Conservation (phyloP, 1,139 yeast species). For the Yamadazyma spencermartinsiae region DNA sequence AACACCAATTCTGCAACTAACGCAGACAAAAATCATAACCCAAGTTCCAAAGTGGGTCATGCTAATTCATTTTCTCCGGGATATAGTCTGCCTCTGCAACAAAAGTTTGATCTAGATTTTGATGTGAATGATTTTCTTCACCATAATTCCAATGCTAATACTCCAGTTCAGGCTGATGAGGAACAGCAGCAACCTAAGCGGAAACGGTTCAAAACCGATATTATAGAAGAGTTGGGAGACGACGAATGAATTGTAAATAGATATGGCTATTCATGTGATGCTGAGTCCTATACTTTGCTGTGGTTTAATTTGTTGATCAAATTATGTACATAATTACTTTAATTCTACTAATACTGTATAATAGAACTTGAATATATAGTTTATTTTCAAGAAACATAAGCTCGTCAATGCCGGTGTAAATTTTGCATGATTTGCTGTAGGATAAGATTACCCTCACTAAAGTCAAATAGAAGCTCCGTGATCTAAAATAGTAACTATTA, state of each 20-base stretch:
- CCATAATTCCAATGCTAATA: slow-evolving; percentile 11
- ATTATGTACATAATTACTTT: not conserved
- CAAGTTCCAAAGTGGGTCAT: slow-evolving; percentile 2
- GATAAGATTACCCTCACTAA: too few species aligned
- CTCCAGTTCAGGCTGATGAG: slow-evolving; percentile 19
- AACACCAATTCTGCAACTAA: slow-evolving; percentile 6
- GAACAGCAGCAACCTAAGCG: slow-evolving; percentile 21
- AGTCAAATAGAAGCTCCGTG: too few species aligned
- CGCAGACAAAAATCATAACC: too few species aligned
- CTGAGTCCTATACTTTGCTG: not conserved
- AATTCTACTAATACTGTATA: not conserved
- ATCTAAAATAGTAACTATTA: too few species aligned
- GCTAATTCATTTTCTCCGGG: slow-evolving; percentile 6
- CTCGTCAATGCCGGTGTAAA: not conserved
- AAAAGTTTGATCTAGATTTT: slow-evolving; percentile 32
- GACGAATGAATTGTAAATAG: slow-evolving; percentile 6
- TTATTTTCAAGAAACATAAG: not conserved
- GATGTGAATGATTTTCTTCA: slow-evolving; percentile 39
- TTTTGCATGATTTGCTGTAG: not conserved
- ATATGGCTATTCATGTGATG: too few species aligned
- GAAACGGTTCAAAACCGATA: slow-evolving; percentile 13
- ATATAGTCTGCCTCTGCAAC: not conserved
- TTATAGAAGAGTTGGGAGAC: slow-evolving; percentile 14
- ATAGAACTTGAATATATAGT: slow-evolving; percentile 1
- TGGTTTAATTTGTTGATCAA: slow-evolving; percentile 3